Base-by-base conservation (phyloP, 305 asterid genomes). In the Stenogyne calaminthoides region DNA sequence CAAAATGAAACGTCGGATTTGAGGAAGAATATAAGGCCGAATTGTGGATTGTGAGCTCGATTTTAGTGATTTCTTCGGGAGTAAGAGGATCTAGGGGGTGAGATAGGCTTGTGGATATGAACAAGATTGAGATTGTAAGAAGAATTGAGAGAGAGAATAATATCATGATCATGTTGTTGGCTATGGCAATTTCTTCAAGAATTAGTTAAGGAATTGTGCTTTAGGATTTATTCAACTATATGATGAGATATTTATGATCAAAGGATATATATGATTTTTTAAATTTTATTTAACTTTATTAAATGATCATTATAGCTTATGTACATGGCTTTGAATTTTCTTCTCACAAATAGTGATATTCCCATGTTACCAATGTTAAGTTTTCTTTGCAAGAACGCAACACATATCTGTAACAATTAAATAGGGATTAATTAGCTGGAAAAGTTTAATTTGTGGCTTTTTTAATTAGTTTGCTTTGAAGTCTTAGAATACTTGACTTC, bases 1-100 rank as follows among this genome's bases (percentile, higher is more conserved):
- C 84, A 76, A 69, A 86, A 72, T 91, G 97, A 72, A 88, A 84
- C 29, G 89, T 87, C 22, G 77, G 51, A 64, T 84, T 86, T 9
- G 88, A 73, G 39, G 74, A 79, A 10, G 87, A 77, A 16, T 72
- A 70, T 37, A 65, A 55, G 57, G 65, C 74, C 7, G 87, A 87
- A 0, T 78, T 85, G 63, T 84, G 86, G 73, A 88, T 75, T 9
- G 72, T 77, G 62, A 73, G 76, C 62, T 72, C 83, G 46, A 84
- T 56, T 22, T 61, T 70, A 71, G 79, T 66, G 81, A 90, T 80
- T 32, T 90, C 97, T n/a, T 58, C 16, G 37, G 89, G 87, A 47
- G 75, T 80, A 5, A 90, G 92, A 78, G 94, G 92, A 72, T 90
- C 94, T 76, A 88, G 65, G 18, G 96, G 92, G 83, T 90, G 95